These are phyloP conservation scores for Bromus sterilis DNA, from an alignment of 176 grass and related monocot species.

Conservation along the genomic window DNA sequence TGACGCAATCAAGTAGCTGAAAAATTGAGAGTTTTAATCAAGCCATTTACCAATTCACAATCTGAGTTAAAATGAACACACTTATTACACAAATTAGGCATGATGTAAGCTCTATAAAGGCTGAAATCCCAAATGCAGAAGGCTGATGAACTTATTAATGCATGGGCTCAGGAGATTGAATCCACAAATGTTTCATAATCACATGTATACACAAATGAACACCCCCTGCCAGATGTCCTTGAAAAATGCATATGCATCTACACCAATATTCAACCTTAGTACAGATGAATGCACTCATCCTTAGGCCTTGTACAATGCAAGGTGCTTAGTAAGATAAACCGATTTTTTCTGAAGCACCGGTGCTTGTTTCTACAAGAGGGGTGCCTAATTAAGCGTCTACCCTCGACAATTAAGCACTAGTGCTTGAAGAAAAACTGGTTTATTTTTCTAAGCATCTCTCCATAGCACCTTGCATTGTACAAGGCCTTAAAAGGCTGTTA, in stretches of 20 bases:
- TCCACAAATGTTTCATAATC: neutral
- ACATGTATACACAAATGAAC: neutral
- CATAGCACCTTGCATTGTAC: too few species aligned
- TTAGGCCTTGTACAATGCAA: too few species aligned
- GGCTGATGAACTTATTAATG: neutral
- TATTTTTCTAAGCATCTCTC: too few species aligned
- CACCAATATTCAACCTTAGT: neutral
- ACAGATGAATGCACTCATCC: neutral
- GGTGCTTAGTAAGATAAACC: too few species aligned
- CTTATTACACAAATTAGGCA: neutral
- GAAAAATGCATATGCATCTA: neutral
- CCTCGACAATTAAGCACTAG: too few species aligned
- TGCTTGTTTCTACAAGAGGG: too few species aligned
- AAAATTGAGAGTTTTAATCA: constrained; percentile 16
- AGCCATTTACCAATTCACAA: constrained; percentile 3
- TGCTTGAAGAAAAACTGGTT: too few species aligned
- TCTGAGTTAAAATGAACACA: neutral
- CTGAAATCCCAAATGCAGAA: neutral
- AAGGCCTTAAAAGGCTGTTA: neutral
- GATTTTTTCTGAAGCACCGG: too few species aligned
- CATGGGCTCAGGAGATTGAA: neutral
- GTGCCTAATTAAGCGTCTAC: too few species aligned
- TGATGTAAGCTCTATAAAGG: neutral
- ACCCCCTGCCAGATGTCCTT: neutral
- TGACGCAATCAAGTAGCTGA: constrained; percentile 82